phyloP scores from a whole-genome alignment of 2,329 filamentous ascomycete species.

The Gnomoniopsis sp. region DNA sequence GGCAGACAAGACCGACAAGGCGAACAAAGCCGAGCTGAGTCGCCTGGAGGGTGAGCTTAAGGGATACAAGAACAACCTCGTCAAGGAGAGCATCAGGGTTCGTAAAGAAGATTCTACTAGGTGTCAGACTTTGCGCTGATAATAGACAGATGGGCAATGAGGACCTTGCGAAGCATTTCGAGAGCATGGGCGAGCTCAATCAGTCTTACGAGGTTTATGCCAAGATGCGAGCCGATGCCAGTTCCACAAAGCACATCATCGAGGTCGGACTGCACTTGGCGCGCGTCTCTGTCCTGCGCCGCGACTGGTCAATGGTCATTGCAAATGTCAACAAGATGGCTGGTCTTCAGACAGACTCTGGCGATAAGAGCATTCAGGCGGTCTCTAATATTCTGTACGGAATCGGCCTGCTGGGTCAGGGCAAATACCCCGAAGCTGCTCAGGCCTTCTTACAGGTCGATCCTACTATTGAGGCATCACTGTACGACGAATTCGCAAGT shows the following conservation, averaged over 20 bases:
- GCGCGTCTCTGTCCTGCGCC: conserved; percentile 69
- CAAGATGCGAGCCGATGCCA: conserved; percentile 89
- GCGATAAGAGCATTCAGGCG: conserved; percentile 43
- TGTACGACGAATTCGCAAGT: conserved; percentile 69
- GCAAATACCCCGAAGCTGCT: conserved; percentile 61
- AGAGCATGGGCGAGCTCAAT: conserved; percentile 70
- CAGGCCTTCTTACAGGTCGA: conserved; percentile 65
- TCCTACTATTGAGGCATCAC: conserved; percentile 41
- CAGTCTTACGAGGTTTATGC: conserved; percentile 74
- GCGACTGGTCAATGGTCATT: conserved; percentile 71
- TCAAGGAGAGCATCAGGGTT: conserved; percentile 95
- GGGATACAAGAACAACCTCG: conserved; percentile 92
- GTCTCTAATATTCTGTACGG: conserved; percentile 52
- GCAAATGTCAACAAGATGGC: conserved; percentile 61
- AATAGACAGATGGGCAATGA: conserved; percentile 80
- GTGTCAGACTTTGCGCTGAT: not conserved
- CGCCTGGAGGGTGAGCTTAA: conserved; percentile 83
- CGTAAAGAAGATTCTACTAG: conserved; percentile 22
- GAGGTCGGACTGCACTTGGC: conserved; percentile 80
- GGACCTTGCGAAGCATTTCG: conserved; percentile 81
- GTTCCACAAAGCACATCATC: conserved; percentile 75
- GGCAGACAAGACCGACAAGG: conserved; percentile 64
- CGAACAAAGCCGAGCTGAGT: conserved; percentile 66
- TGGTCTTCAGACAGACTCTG: conserved; percentile 42
- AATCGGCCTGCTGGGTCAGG: conserved; percentile 45